A percentile compares a stretch with the other conserved stretches of the same genome.
phyloP scores from a whole-genome alignment of 2,329 filamentous ascomycete genomes.

The Aspergillus arachidicola region DNA sequence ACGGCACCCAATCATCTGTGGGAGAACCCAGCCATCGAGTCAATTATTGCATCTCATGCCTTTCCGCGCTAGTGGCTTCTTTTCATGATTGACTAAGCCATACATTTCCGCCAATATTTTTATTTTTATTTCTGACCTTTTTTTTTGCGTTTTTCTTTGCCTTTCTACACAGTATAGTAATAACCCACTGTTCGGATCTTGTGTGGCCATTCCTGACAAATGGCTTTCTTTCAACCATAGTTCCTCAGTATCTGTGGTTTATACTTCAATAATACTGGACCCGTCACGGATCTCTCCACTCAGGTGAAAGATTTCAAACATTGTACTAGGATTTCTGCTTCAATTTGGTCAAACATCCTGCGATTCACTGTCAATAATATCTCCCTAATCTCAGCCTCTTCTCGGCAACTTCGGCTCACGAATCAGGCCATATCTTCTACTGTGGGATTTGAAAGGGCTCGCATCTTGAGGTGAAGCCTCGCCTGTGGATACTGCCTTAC shows the following conservation, averaged over 20 bases:
- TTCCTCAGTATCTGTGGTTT: background rate
- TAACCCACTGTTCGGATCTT: background rate
- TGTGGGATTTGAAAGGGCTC: background rate
- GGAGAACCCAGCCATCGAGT: background rate
- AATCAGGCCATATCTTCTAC: background rate
- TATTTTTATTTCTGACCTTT: constrained; percentile 1
- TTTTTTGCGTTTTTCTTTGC: background rate
- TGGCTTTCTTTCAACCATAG: background rate
- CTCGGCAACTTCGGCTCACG: background rate
- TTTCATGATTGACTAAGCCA: background rate
- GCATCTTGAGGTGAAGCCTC: background rate
- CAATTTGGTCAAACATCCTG: background rate
- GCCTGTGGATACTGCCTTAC: background rate
- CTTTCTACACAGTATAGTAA: background rate
- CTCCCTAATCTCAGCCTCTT: background rate
- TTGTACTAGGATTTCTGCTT: background rate
- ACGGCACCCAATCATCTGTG: background rate
- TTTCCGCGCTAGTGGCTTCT: background rate
- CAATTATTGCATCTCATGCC: background rate
- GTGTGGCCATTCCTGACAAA: background rate
- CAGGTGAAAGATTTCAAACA: background rate
- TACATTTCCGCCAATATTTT: background rate
- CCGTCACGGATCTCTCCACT: background rate
- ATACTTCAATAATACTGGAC: background rate
- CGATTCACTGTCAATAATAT: background rate